Base-by-base conservation (phyloP, 2,329 filamentous ascomycete species). In the Lachnellula subtilissima region DNA sequence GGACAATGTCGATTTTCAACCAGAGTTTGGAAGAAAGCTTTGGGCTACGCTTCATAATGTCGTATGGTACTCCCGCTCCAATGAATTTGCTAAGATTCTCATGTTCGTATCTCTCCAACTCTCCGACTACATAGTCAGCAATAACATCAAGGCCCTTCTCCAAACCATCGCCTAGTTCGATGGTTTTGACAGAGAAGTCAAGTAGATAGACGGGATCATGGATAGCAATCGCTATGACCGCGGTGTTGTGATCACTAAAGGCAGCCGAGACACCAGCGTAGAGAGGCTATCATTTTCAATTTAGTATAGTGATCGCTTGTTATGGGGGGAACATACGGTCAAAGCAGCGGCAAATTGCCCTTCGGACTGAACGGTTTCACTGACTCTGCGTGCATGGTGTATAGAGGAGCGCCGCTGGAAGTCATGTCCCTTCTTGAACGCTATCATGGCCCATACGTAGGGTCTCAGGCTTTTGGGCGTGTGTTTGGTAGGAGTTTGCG, bases 131-230 rank as follows among this genome's bases (percentile, higher is more conserved):
- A 60, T 83, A 81, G 53, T 87, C 78, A 17, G 80, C 79, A 36
- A 88, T 77, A 53, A 74, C 70, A 54, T 81, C 76, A 17, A 76
- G 68, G 36, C 71, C 70, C 48, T 46, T 56, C 15, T 69, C 69
- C 52, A 73, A 65, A 19, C 72, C 67, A 46, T 76, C 71, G 8
- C 74, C 72, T 11, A 78, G 68, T 19, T 74, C 67, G 47, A 88
- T 74, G n/a, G 78, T 74, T 61, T 83, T 79, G 61, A 88, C 79
- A 5, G 81, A 81, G 66, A 87, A 91, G 69, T 92, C 88, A 46
- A 89, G 76, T 22, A 88, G 82, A 67, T 92, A 92, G 4, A 86
- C 85, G 5, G 83, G 83, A 67, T 92, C 88, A 60, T 90, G 87
- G 59, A 88, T 80, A 4, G 86, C 87, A 49, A 91, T 75, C 14